Percentiles rank a stretch among this genome's conserved stretches.
phyloP scores from a whole-genome alignment of 2,329 filamentous ascomycete genomes.

The Alternaria sp. region DNA sequence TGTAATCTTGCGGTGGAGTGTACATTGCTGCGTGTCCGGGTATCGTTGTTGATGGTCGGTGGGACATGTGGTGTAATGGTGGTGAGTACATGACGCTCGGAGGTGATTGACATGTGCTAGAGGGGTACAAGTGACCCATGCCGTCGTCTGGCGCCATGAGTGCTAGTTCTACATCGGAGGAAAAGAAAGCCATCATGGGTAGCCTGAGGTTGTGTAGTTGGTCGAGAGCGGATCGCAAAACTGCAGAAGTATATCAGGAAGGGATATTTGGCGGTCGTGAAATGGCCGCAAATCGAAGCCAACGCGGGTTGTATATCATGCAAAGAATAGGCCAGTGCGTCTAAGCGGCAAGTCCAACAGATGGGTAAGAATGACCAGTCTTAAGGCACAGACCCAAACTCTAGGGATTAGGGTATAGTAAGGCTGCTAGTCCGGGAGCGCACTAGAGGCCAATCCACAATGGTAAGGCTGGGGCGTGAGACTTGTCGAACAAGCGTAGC shows the following conservation, averaged over 20 bases:
- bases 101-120: conserved; percentile 49
- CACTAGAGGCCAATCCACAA: conserved; percentile 43
- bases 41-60: conserved; percentile 36
- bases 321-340: conserved; percentile 43
- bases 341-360: conserved; percentile 34
- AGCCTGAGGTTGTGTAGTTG: conserved; percentile 10
- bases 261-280: conserved; percentile 25
- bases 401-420: conserved; percentile 39
- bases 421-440: conserved; percentile 42
- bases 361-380: conserved; percentile 42
- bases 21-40: conserved; percentile 40
- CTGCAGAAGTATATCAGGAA: conserved; percentile 18
- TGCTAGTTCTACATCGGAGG: conserved; percentile 49
- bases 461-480: conserved; percentile 49
- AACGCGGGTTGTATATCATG: conserved; percentile 43
- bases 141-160: conserved; percentile 47
- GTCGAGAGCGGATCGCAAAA: conserved; percentile 19
- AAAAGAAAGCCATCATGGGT: conserved; percentile 47
- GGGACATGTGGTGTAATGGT: conserved; percentile 45
- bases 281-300: conserved; percentile 32
- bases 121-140: conserved; percentile 49
- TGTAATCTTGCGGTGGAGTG: conserved; percentile 42
- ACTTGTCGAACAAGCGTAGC: conserved; percentile 44
- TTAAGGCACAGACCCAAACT: conserved; percentile 42
- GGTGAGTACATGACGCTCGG: conserved; percentile 52